phyloP scores from a whole-genome alignment of 2,329 filamentous ascomycete genomes.

The Simplicillium sp. region DNA sequence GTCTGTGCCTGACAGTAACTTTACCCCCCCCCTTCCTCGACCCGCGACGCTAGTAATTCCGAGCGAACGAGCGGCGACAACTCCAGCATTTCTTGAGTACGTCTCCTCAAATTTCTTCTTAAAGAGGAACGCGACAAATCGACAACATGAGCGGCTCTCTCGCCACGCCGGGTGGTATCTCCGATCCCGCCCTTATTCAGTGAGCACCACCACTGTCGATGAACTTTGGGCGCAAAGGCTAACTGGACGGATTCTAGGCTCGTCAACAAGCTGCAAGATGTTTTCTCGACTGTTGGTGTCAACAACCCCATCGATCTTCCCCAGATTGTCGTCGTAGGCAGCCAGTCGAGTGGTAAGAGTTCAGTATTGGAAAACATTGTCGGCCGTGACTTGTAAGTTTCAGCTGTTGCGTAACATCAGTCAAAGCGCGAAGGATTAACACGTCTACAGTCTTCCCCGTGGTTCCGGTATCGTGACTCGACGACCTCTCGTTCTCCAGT shows the following conservation, averaged over 20 bases:
- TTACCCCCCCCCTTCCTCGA: too few species aligned
- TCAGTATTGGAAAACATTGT: slow-evolving; percentile 99
- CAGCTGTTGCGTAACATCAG: slow-evolving; percentile 7
- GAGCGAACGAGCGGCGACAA: too few species aligned
- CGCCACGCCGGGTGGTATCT: slow-evolving; percentile 47
- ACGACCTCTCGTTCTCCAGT: slow-evolving; percentile 89
- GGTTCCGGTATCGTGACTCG: slow-evolving; percentile 96
- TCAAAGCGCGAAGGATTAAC: too few species aligned
- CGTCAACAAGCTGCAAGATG: slow-evolving; percentile 99
- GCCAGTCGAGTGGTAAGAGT: slow-evolving; percentile 98
- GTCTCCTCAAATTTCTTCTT: not conserved
- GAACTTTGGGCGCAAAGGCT: slow-evolving; percentile 2
- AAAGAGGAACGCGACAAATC: not conserved
- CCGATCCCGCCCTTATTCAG: slow-evolving; percentile 59
- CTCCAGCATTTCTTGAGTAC: not conserved
- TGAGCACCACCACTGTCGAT: slow-evolving; percentile 23
- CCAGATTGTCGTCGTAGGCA: slow-evolving; percentile 96
- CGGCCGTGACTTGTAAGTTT: slow-evolving; percentile 88
- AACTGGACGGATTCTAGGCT: slow-evolving; percentile 40
- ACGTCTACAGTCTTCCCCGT: slow-evolving; percentile 66
- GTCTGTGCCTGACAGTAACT: too few species aligned
- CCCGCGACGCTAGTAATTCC: too few species aligned
- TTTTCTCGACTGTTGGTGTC: slow-evolving; percentile 95
- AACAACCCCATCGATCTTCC: slow-evolving; percentile 99
- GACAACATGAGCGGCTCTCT: slow-evolving; percentile 26